Base-by-base conservation (phyloP, 495 filamentous ascomycete species). In the Bryoglossum gracile region DNA sequence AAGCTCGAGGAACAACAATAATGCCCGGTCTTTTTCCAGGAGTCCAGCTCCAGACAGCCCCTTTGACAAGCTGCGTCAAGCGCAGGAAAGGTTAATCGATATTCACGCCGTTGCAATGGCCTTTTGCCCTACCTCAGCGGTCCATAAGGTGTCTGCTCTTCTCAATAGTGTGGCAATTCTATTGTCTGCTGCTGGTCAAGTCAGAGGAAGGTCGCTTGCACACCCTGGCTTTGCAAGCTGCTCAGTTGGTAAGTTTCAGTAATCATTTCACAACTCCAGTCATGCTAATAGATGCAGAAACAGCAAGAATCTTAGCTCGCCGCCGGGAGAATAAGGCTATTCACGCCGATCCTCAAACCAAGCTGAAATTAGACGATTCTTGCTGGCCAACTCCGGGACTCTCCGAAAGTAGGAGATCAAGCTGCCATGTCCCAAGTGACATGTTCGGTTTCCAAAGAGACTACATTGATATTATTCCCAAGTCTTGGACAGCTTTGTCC, bases 401-500 rank as follows among this genome's bases (percentile, higher is more conserved):
- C 3, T 3, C 17, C 11, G 48, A 61, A 3, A 8, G 24, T 4
- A 54, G 43, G 14, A 47, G 43, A 39, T 47, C 56, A 22, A 59
- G 55, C 22, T 4, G 46, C 28, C 50, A 63, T 10, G 43, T 65
- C 32, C 63, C 66, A 4, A 61, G 68, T 14, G 78, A 78, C 32
- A 65, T 75, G 60, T 65, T 65, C 43, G 65, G 54, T 8, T 85
- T 89, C 53, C 83, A 87, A 58, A 64, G 65, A 34, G 76, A 88
- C 26, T 89, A 81, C 59, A 68, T 89, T 50, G 86, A 91, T 56
- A 86, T 94, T 46, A 80, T 97, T 23, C 94, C 92, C 0, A 64
- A 69, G 17, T 63, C 71, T 18, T 98, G 92, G 92, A 88, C 82
- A 32, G 87, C 87, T 4, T 68, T 97, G 6, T 96, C 91, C 0